These are phyloP conservation scores for Suillus tomentosus DNA, from an alignment of 768 basidiomycete genomes.

Conservation along the genomic window DNA sequence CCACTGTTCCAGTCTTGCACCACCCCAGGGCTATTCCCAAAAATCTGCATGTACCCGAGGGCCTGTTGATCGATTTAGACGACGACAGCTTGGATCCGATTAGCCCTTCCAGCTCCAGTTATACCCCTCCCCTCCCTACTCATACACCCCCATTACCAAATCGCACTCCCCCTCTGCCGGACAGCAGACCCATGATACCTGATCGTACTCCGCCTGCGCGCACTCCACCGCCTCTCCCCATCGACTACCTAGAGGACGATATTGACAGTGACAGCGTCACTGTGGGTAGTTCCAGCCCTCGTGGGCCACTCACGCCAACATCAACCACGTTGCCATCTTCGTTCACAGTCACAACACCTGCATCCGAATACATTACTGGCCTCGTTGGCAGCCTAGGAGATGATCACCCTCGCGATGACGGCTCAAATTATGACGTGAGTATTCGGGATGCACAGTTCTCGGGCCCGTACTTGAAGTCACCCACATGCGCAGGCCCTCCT, in stretches of 20 bases:
- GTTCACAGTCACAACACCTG: slow-evolving; percentile 32
- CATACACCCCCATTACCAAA: slow-evolving; percentile 7
- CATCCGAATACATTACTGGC: slow-evolving; percentile 63
- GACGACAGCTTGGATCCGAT: slow-evolving; percentile 38
- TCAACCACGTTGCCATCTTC: slow-evolving; percentile 29
- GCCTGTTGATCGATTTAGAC: slow-evolving; percentile 58
- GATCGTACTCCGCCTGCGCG: slow-evolving; percentile 10
- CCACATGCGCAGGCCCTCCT: slow-evolving; percentile 51
- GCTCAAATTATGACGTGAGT: slow-evolving; percentile 68
- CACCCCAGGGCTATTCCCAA: slow-evolving; percentile 7
- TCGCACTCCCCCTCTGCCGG: slow-evolving; percentile 5
- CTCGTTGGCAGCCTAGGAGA: slow-evolving; percentile 59
- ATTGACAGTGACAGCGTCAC: slow-evolving; percentile 33
- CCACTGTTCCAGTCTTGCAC: background rate
- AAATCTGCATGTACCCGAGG: slow-evolving; percentile 41
- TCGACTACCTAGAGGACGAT: slow-evolving; percentile 31
- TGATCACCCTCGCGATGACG: slow-evolving; percentile 41
- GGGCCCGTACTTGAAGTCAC: slow-evolving; percentile 22
- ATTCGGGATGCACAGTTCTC: slow-evolving; percentile 23
- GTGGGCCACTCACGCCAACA: slow-evolving; percentile 34
- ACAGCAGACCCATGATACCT: slow-evolving; percentile 8
- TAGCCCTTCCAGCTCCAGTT: background rate
- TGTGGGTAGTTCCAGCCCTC: slow-evolving; percentile 26
- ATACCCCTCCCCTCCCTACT: background rate
- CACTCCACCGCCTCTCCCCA: slow-evolving; percentile 20